Evolutionary conservation across 257 asterid species (phyloP).

Genomic region (Schizonepeta tenuifolia): DNA sequence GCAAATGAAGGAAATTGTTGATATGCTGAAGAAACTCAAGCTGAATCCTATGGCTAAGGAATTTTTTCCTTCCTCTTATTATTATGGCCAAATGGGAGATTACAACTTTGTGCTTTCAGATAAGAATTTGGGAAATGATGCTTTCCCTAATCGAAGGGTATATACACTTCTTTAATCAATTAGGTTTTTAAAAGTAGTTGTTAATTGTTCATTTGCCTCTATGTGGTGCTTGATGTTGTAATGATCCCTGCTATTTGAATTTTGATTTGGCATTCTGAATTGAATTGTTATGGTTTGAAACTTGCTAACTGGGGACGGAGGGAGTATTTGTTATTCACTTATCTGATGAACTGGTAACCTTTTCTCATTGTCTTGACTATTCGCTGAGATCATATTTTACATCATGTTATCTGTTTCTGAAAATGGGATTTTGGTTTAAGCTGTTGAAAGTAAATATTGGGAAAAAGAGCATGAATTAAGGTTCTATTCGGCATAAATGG

Average conservation of each 20-base stretch:
- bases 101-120: constrained; percentile 50
- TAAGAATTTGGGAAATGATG: constrained; percentile 58
- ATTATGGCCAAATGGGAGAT: constrained; percentile 56
- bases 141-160: constrained; percentile 72
- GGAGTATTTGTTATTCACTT: background rate
- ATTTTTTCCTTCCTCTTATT: constrained; percentile 76
- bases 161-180: constrained; percentile 30
- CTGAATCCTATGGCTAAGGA: constrained; percentile 93
- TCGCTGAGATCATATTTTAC: background rate
- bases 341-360: background rate
- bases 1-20: constrained; percentile 69
- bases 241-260: constrained; percentile 17
- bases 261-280: background rate
- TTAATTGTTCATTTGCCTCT: constrained; percentile 1
- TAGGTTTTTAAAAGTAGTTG: background rate
- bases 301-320: too few species aligned
- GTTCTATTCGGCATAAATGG: constrained; percentile 8
- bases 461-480: background rate
- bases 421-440: constrained; percentile 8
- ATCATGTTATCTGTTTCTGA: constrained; percentile 9
- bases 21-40: constrained; percentile 73
- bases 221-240: constrained; percentile 27
- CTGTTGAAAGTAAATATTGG: background rate
- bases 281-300: constrained; percentile 12
- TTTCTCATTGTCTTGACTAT: background rate